Evolutionary conservation across 305 asterid genomes (phyloP).

Genomic region (Salvia sclarea): DNA sequence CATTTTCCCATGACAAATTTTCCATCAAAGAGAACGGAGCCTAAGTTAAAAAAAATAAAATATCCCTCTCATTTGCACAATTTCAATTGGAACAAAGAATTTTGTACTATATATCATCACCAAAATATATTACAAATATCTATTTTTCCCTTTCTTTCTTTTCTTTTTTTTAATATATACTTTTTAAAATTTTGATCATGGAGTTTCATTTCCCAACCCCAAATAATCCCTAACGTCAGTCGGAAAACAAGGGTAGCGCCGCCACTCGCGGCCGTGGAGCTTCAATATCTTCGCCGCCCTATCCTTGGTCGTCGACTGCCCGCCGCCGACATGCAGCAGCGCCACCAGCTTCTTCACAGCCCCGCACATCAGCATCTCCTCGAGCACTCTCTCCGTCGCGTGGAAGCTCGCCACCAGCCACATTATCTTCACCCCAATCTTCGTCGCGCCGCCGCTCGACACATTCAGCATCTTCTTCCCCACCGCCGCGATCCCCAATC

Average conservation of each 20-base stretch:
- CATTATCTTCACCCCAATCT: conserved; percentile 63
- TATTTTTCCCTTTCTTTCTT: background rate
- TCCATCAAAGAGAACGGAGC: too few species aligned
- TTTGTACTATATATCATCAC: background rate
- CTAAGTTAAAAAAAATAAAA: background rate
- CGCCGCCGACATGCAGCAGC: conserved; percentile 53
- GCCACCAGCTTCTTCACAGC: conserved; percentile 67
- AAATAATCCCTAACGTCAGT: conserved; percentile 50
- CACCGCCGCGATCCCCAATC: conserved; percentile 68
- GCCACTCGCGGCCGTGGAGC: conserved; percentile 70
- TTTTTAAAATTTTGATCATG: background rate
- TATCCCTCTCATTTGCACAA: background rate
- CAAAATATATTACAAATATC: conserved; percentile 22
- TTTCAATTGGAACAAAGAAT: conserved; percentile 6
- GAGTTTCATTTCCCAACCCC: conserved; percentile 48
- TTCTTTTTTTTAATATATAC: background rate
- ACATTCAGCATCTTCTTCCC: conserved; percentile 60
- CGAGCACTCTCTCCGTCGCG: conserved; percentile 68
- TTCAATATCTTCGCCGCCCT: conserved; percentile 63
- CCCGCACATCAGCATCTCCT: conserved; percentile 73
- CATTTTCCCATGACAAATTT: too few species aligned
- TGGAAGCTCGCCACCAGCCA: conserved; percentile 66
- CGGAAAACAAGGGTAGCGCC: conserved; percentile 74
- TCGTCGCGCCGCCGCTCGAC: conserved; percentile 47
- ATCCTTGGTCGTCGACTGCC: conserved; percentile 49